Evolutionary conservation across 2,329 filamentous ascomycete species (phyloP), one percentile per base, ranked within the genome.

Genomic region (Penicillium sp.): DNA sequence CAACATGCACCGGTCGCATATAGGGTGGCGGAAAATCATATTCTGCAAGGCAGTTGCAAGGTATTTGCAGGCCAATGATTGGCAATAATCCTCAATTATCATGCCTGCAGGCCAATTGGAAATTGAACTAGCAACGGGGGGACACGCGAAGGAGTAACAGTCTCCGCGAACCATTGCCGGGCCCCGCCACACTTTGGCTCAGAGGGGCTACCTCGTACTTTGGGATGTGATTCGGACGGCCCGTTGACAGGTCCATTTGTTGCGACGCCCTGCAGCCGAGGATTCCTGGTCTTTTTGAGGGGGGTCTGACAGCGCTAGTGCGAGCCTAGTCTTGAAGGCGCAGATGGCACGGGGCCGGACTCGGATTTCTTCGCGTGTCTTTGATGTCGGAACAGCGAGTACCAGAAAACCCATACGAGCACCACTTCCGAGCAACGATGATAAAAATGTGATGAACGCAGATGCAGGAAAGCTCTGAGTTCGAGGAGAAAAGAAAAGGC

Each of bases 231-330:
- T 36, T 49, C 38, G 48, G 32, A 61, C 48, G 57, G 50, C 50
- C 52, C 56, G 52, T 57, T 62, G 60, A 61, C 59, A 59, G 54
- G 60, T 62, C 56, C 24, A 27, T 27, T 27, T 27, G 24, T 27
- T 27, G 24, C 24, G 24, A 27, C 24, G 24, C 24, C 27, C 40
- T 21, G 47, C 24, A 10, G 34, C 40, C 40, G 24, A 36, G 32
- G 32, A 34, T 34, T 50, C n/a, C 31, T n/a, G 22, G 39, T 42
- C 18, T 22, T 21, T 42, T 43, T 48, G 55, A n/a, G n/a, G n/a
- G n/a, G 52, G 46, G 13, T 47, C 48, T 57, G 58, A 60, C 49
- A 62, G 27, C 51, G 47, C 60, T 60, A 57, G 52, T 50, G 54
- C 29, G 44, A 21, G 47, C 24, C 29, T 24, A 47, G 54, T 32